Evolutionary conservation across 1,284 basidiomycete genomes (phyloP), one percentile per base, ranked within the genome.

Genomic region (Filobasidium uniguttulatum): DNA sequence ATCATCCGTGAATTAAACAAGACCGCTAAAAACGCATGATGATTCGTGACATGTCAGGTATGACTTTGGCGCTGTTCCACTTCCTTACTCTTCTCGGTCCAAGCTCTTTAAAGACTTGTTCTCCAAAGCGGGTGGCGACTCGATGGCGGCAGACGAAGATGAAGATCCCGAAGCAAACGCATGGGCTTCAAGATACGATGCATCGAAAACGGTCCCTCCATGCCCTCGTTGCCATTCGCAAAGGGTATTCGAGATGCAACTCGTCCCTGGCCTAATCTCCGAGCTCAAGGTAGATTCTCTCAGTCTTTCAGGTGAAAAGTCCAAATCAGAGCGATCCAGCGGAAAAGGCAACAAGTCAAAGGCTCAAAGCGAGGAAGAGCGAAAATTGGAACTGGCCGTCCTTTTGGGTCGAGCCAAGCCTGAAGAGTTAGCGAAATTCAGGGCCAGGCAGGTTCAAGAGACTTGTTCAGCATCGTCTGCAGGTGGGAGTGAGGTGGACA

Each of bases 241-340:
- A 46, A 55, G 69, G 15, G 62, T 63, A 10, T 71, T 70, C 36
- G 69, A 71, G 55, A 54, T 69, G 23, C 69, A 71, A 57, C 63
- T 70, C 41, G 64, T 67, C 2, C 68, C 69, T 12, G 62, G 61
- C 25, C 56, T 71, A 44, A 69, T 70, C 53, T 59, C 61, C 25
- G 44, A 62, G 9, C 59, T 71, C 7, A 58, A 57, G 22, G 63
- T 65, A 2, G 46, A 60, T 4, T 53, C 54, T 0, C 49, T 69
- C 6, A 56, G 58, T n/a, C 62, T 59, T 9, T 62, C 59, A 3
- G 63, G 63, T n/a, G 35, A 26, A 9, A 48, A 53, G 19, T 47
- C 47, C 3, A 25, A 38, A 1, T 43, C 58, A 5, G n/a, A n/a
- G n/a, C n/a, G n/a, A n/a, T n/a, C n/a, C 25, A 35, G 36, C 20